A percentile compares a stretch with the other conserved stretches of the same genome.
Conservation (phyloP, 1,284 basidiomycete species). For the Porphyrellus sp. region DNA sequence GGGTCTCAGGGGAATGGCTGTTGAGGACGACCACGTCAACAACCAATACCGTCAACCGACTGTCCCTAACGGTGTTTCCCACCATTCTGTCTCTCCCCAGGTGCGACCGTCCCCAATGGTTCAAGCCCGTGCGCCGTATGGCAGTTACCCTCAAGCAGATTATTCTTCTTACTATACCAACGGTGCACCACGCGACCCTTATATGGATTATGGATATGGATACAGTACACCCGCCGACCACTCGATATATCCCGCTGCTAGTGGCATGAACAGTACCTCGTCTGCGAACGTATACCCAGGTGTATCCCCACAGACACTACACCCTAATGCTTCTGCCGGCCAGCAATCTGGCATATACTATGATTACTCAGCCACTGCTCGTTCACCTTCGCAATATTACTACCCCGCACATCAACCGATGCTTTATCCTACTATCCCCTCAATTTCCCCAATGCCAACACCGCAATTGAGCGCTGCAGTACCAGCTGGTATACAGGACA, state of each 20-base stretch:
- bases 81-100: conserved; percentile 32
- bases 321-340: conserved; percentile 44
- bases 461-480: conserved; percentile 43
- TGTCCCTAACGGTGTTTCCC: conserved; percentile 22
- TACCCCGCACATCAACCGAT: conserved; percentile 57
- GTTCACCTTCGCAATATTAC: conserved; percentile 57
- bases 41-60: conserved; percentile 34
- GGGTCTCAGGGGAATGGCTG: conserved; percentile 62
- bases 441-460: conserved; percentile 53
- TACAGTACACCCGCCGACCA: conserved; percentile 51
- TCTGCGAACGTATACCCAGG: conserved; percentile 49
- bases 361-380: conserved; percentile 51
- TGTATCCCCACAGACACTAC: conserved; percentile 43
- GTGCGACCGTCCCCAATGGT: conserved; percentile 42
- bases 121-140: conserved; percentile 48
- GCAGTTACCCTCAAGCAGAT: conserved; percentile 51
- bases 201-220: conserved; percentile 53
- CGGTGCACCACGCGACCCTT: conserved; percentile 44
- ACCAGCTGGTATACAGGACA: conserved; percentile 47
- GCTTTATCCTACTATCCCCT: conserved; percentile 51
- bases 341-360: conserved; percentile 58
- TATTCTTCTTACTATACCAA: conserved; percentile 56
- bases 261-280: conserved; percentile 40
- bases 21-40: conserved; percentile 56
- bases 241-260: conserved; percentile 48